Evolutionary conservation across 108 stramenopile species (phyloP).

Genomic region (Craspedostauros australis): DNA sequence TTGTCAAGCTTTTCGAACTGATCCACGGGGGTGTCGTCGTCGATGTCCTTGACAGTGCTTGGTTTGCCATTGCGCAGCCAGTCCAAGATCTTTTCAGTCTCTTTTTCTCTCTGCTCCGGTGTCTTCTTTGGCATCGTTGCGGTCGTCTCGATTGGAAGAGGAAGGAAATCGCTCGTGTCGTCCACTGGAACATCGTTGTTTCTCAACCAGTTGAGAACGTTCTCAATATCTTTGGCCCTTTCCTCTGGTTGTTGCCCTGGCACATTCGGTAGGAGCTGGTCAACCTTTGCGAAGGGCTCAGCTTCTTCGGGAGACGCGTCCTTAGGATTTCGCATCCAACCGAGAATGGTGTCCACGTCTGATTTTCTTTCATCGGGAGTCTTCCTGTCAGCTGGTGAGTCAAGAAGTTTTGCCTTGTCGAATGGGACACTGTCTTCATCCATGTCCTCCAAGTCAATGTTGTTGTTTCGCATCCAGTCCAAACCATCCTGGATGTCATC

Average conservation of each 20-base stretch:
- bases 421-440: background rate
- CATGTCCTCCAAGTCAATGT: background rate
- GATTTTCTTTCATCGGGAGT: slow-evolving; percentile 20
- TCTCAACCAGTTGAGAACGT: slow-evolving; percentile 10
- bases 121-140: background rate
- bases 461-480: slow-evolving; percentile 21
- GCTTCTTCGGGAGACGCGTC: slow-evolving; percentile 10
- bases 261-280: slow-evolving; percentile 6
- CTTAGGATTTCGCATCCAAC: slow-evolving; percentile 24
- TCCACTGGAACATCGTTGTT: background rate
- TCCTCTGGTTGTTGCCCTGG: slow-evolving; percentile 9
- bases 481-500: slow-evolving; percentile 20
- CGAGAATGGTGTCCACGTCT: slow-evolving; percentile 18
- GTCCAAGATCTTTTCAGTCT: slow-evolving; percentile 1
- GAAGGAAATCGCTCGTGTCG: background rate
- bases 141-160: background rate
- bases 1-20: slow-evolving; percentile 13
- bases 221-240: background rate
- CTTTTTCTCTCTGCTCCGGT: too few species aligned
- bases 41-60: too few species aligned
- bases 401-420: background rate
- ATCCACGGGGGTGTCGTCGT: too few species aligned
- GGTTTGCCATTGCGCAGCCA: slow-evolving; percentile 1
- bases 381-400: background rate
- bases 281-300: slow-evolving; percentile 11